Evolutionary conservation across 768 basidiomycete species (phyloP), one percentile per base, ranked within the genome.

Genomic region (Crepidotus variabilis): DNA sequence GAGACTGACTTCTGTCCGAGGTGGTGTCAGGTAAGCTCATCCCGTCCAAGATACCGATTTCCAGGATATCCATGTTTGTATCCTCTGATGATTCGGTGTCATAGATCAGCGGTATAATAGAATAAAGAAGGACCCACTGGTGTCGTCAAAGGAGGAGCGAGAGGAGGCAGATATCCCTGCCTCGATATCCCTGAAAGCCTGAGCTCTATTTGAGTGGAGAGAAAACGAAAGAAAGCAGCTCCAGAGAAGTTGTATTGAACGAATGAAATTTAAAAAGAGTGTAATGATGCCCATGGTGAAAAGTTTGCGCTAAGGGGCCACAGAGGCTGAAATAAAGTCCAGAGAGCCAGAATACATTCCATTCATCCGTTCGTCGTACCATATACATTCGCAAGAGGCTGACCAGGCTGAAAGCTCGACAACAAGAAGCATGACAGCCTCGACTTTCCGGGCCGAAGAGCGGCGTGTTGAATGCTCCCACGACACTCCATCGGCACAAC

Each of bases 231-330:
- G 32, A 24, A 50, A 22, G 16, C 22, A 32, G 35, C 46, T 33
- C 22, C 28, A 18, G 22, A 55, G 7, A 14, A 20, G 9, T 18
- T 24, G 35, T 24, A 55, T 21, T n/a, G 47, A 55, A 55, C 35
- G 54, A 55, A 48, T 34, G 54, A 55, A 33, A 48, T 47, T 47
- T 34, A 23, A 18, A 55, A 55, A 33, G 54, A 55, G 18, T 34
- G 54, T 55, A 33, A n/a, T 34, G 32, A 55, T 55, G 22, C 16
- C 48, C 54, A 55, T 55, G 33, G 39, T 14, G 18, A 2, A 22
- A 7, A 53, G 1, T 48, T 28, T 28, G 28, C 28, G 28, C 28
- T 28, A 28, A 28, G 8, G 8, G 8, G 28, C 28, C 28, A 8
- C 28, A 28, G 28, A 28, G 28, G 28, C 8, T 28, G 28, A 28